Percentiles rank a stretch among this genome's conserved stretches.
Conservation (phyloP, 2,329 filamentous ascomycete genomes). For the Sporothrix globosa region DNA sequence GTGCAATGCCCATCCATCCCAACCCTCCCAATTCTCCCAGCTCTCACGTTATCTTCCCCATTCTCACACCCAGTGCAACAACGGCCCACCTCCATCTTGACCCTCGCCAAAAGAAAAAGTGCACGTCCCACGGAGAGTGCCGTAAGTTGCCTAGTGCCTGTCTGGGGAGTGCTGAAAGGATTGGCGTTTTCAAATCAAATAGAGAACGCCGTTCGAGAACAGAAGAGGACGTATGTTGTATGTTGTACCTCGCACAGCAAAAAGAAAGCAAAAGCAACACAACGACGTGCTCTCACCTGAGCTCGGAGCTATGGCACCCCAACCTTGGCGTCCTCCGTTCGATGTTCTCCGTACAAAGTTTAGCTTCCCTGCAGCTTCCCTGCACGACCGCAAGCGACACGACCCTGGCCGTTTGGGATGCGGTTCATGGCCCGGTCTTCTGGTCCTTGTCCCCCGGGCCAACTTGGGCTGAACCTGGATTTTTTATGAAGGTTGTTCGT, state of each 20-base stretch:
- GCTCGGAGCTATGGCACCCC: background rate
- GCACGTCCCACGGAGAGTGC: slow-evolving; percentile 13
- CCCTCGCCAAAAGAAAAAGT: background rate
- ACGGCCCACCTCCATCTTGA: background rate
- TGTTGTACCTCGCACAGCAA: background rate
- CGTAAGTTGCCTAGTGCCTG: slow-evolving; percentile 11
- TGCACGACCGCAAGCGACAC: background rate
- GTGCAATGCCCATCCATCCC: background rate
- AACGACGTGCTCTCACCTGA: background rate
- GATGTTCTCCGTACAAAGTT: too few relatives aligned
- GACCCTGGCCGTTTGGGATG: background rate
- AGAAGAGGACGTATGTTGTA: too few relatives aligned
- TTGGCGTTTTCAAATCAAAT: background rate
- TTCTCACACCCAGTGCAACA: background rate
- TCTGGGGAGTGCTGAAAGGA: background rate
- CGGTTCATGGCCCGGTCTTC: background rate
- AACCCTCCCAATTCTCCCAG: background rate
- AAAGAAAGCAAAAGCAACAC: background rate
- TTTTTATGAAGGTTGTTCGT: too few relatives aligned
- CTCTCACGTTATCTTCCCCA: background rate
- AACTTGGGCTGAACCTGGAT: background rate
- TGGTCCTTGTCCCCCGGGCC: too few relatives aligned
- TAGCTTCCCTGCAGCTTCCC: background rate
- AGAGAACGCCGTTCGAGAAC: too few relatives aligned
- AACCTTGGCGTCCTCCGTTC: background rate